A percentile compares a stretch with the other conserved stretches of the same genome.
These are phyloP conservation scores for Pichia sp. DNA, from an alignment of 1,139 yeast species.

Conservation along the genomic window DNA sequence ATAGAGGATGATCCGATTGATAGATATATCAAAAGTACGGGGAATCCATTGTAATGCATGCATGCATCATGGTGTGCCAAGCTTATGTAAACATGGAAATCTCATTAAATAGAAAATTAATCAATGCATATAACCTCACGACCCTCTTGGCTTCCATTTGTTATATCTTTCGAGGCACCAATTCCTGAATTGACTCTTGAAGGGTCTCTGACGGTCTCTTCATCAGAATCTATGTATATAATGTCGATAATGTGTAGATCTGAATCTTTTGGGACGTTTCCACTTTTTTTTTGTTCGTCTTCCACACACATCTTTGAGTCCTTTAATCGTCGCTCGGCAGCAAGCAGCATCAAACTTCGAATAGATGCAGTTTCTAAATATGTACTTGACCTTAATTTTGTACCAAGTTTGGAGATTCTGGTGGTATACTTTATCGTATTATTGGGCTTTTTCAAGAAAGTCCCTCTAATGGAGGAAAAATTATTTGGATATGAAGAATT, in stretches of 20 bases:
- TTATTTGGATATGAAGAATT: slow-evolving; percentile 10
- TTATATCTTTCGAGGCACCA: background rate
- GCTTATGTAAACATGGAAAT: too few relatives aligned
- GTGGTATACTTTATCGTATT: slow-evolving; percentile 7
- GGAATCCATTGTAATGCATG: slow-evolving; percentile 25
- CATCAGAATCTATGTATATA: slow-evolving; percentile 24
- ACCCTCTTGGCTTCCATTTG: background rate
- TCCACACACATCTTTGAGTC: slow-evolving; percentile 56
- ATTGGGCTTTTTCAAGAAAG: background rate
- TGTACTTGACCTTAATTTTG: slow-evolving; percentile 26
- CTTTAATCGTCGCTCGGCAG: slow-evolving; percentile 60
- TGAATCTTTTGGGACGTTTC: slow-evolving; percentile 31
- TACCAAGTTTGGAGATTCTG: slow-evolving; percentile 19
- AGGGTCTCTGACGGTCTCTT: background rate
- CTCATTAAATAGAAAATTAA: background rate
- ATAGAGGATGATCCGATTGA: slow-evolving; percentile 47
- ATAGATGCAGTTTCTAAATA: background rate
- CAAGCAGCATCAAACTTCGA: slow-evolving; percentile 53
- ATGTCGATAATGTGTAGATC: slow-evolving; percentile 37
- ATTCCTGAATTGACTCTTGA: background rate
- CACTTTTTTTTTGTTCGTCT: slow-evolving; percentile 14
- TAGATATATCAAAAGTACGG: slow-evolving; percentile 34
- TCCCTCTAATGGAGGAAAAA: slow-evolving; percentile 5
- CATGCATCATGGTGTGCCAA: too few relatives aligned
- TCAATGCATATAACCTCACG: slow-evolving; percentile 9